Evolutionary conservation across 768 basidiomycete species (phyloP), one percentile per base, ranked within the genome.

Genomic region (Megacollybia marginata): DNA sequence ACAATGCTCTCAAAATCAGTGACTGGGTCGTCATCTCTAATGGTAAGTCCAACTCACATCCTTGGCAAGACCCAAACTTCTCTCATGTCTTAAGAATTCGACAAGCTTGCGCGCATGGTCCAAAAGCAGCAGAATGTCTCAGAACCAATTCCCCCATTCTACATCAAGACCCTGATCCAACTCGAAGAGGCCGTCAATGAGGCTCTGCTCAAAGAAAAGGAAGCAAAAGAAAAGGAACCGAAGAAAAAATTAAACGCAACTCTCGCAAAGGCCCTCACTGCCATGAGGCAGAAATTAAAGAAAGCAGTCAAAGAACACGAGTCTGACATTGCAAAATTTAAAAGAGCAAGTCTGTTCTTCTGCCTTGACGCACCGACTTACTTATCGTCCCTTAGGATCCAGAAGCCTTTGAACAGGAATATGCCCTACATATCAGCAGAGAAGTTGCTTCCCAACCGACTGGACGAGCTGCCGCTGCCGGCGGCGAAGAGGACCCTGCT

Each of bases 251-350:
- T 94, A 85, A 95, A 93, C 56, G 88, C 92, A 2, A 85, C 79
- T 54, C 94, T 94, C 59, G 89, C 92, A 36, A 93, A 90, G 60
- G 92, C 93, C 2, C 76, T 98, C 55, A 97, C 92, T 47, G 88
- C 88, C n/a, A 88, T 97, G 84, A 97, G 94, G 70, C 95, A 98
- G 69, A 96, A 94, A 66, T 76, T 97, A 49, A 94, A 88, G 72
- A 98, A 94, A 71, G 78, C 86, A 9, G 59, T 75, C 49, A 95
- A 93, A 66, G 96, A 98, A 64, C 79, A 90, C 62, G 96, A 97
- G 69, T 67, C 65, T 10, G 85, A 90, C 55, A 66, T 94, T 38
- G 82, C 82, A 62, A 79, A 78, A 52, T 97, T 83, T 69, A 85
- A 87, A 61, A 76, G 80, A 64, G 93, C 92, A 58, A 55, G 79